phyloP scores from a whole-genome alignment of 2,329 filamentous ascomycete species.

The Ophiocordyceps sinensis region DNA sequence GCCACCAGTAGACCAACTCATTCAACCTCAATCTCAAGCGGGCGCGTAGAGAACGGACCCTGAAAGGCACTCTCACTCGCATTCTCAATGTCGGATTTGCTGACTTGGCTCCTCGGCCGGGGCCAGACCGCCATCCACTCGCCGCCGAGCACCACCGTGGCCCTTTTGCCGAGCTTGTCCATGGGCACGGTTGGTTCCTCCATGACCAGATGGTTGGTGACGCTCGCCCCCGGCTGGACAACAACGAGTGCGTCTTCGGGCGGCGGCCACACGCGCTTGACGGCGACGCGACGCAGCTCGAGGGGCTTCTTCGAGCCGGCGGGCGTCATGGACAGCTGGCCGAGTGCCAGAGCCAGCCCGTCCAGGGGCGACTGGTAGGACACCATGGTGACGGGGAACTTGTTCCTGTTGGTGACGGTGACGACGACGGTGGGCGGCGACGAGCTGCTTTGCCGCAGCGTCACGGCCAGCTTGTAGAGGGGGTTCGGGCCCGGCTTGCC shows the following conservation, averaged over 20 bases:
- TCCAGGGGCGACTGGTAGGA: constrained; percentile 25
- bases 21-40: background rate
- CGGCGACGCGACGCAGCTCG: constrained; percentile 15
- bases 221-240: constrained; percentile 19
- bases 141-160: constrained; percentile 17
- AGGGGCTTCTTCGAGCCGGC: constrained; percentile 13
- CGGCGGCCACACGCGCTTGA: constrained; percentile 21
- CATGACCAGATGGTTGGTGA: constrained; percentile 17
- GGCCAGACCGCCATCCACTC: constrained; percentile 22
- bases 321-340: constrained; percentile 18
- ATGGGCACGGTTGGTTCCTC: constrained; percentile 16
- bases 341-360: constrained; percentile 18
- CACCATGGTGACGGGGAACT: constrained; percentile 20
- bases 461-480: constrained; percentile 14
- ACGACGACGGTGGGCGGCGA: constrained; percentile 19
- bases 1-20: no score
- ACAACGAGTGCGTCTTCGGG: constrained; percentile 16
- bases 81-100: constrained; percentile 3
- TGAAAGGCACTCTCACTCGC: constrained; percentile 1
- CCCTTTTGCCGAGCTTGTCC: constrained; percentile 15
- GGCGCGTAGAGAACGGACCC: background rate
- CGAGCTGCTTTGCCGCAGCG: constrained; percentile 15
- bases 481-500: constrained; percentile 1
- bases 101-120: constrained; percentile 7
- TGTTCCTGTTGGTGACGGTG: constrained; percentile 21